phyloP scores from a whole-genome alignment of 306 rosid genomes.

The Sesbania bispinosa region DNA sequence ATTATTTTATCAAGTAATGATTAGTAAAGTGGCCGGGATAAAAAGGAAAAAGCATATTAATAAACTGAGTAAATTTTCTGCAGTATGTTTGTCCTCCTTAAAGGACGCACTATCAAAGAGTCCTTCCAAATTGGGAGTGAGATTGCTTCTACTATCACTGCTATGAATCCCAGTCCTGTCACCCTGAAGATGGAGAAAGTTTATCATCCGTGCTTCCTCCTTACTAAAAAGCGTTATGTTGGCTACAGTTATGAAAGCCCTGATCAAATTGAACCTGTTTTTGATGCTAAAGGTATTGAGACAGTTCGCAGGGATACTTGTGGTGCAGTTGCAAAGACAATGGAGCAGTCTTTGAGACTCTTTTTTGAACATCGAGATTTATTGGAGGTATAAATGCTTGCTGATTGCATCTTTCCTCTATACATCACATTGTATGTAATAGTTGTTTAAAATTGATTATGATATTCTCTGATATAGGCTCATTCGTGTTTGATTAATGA shows the following conservation, averaged over 20 bases:
- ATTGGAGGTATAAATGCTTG: slow-evolving; percentile 54
- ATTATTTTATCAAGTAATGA: slow-evolving; percentile 12
- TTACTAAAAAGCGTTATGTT: slow-evolving; percentile 93
- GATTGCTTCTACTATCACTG: slow-evolving; percentile 82
- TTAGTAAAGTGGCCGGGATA: not conserved
- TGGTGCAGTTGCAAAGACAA: slow-evolving; percentile 78
- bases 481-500: not conserved
- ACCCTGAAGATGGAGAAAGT: slow-evolving; percentile 95
- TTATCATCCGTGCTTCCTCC: slow-evolving; percentile 83
- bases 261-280: slow-evolving; percentile 59
- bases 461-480: not conserved
- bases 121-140: slow-evolving; percentile 79
- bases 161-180: slow-evolving; percentile 93
- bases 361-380: slow-evolving; percentile 73
- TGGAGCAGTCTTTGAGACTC: slow-evolving; percentile 85
- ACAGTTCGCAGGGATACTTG: slow-evolving; percentile 96
- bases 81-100: slow-evolving; percentile 97
- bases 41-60: not conserved
- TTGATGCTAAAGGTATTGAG: slow-evolving; percentile 98
- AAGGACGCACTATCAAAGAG: slow-evolving; percentile 72
- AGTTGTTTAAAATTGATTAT: not conserved
- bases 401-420: not conserved
- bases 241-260: slow-evolving; percentile 94
- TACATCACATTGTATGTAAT: not conserved
- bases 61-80: slow-evolving; percentile 30